Evolutionary conservation across 805 yeast genomes (phyloP), one percentile per base, ranked within the genome.

Genomic region (Candida koratica): DNA sequence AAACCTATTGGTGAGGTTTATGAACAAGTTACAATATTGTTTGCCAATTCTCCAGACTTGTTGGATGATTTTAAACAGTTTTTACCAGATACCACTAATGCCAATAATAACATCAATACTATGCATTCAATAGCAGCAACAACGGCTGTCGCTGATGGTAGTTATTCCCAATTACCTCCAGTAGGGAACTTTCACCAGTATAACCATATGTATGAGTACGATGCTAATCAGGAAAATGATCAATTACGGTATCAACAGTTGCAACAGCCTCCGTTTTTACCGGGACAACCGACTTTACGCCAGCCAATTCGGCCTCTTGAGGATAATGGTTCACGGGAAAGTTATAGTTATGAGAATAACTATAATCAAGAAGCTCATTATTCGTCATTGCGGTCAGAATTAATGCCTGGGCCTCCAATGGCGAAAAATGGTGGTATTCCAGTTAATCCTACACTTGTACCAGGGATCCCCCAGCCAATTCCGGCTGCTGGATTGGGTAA

Each of bases 1-100:
- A 84, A 87, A 53, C 96, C 96, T 32, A 93, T 93, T 36, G 81
- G 86, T 34, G 97, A 93, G 53, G 98, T 93, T 9, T 93, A 93
- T 53, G 83, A 86, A 37, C 97, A 93, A 56, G 96, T 93, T 2
- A 84, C 96, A 1, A 71, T 79, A 5, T 68, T 93, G 36, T 93
- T 93, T 64, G 81, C 85, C 41, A 85, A 86, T 49, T 95, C 96
- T 9, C 97, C 97, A 0, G 99, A 93, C 53, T 70, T 93, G 41
- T 66, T 93, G 44, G 95, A 88, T 47, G 98, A 94, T 55, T 93
- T 93, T 63, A 88, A 89, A 58, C 89, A 88, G 58, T 93, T 93
- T 57, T 71, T 93, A 58, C 98, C 98, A 2, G 97, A 90, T 51
- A 75, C 82, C 4, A 61, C 71, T 14, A 71, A 65, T 45, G 60